Percentiles rank a stretch among this genome's conserved stretches.
Evolutionary conservation across 768 basidiomycete species (phyloP).

Genomic region (Calocybe cyanea): DNA sequence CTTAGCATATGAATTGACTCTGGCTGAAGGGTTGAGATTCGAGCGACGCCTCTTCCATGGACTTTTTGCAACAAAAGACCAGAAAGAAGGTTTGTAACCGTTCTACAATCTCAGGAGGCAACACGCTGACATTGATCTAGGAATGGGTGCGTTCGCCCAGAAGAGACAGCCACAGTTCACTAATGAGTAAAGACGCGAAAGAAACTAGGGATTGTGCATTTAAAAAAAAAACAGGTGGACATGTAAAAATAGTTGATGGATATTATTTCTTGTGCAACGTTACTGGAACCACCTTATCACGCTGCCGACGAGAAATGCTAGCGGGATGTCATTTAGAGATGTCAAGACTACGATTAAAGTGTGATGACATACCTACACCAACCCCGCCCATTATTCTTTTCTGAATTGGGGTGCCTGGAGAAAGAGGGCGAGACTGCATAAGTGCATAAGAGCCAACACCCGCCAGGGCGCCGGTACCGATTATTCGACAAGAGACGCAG

Average conservation of each 20-base stretch:
- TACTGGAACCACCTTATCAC: conserved; percentile 36
- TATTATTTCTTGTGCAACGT: not conserved
- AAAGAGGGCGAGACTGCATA: conserved; percentile 55
- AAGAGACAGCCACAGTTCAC: conserved; percentile 88
- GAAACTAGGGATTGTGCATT: not conserved
- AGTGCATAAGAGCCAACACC: conserved; percentile 67
- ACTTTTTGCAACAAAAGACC: conserved; percentile 90
- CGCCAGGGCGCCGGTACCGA: conserved; percentile 61
- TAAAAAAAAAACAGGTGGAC: not conserved
- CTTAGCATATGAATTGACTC: conserved; percentile 72
- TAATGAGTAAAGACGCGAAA: conserved; percentile 28
- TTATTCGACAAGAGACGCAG: conserved; percentile 67
- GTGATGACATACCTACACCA: conserved; percentile 54
- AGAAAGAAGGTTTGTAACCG: conserved; percentile 78
- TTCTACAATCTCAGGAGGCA: conserved; percentile 6
- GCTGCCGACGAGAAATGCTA: conserved; percentile 34
- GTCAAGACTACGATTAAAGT: not conserved
- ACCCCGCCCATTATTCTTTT: conserved; percentile 60
- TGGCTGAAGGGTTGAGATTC: conserved; percentile 80
- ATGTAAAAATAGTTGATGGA: not conserved
- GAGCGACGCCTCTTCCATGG: conserved; percentile 90
- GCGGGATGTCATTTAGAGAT: not conserved
- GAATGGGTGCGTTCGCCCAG: conserved; percentile 93
- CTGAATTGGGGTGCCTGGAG: conserved; percentile 57
- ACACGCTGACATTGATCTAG: conserved; percentile 33